phyloP scores from a whole-genome alignment of 2,329 filamentous ascomycete genomes.

The Claviceps fusiformis region DNA sequence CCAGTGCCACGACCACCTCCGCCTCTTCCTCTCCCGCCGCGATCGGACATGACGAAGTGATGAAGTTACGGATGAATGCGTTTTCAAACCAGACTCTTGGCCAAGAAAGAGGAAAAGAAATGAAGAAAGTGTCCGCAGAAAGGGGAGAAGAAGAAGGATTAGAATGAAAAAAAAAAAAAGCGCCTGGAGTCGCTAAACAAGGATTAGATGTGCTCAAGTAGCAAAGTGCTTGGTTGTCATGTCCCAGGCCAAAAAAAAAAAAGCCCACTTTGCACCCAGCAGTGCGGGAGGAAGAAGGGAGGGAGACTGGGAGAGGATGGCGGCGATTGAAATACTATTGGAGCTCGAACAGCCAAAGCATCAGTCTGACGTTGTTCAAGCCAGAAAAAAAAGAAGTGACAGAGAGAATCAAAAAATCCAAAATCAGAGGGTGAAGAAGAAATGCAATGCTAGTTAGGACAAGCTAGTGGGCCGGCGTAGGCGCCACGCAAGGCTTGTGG shows the following conservation, averaged over 20 bases:
- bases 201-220: not conserved
- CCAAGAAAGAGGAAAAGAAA: too few species aligned
- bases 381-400: too few species aligned
- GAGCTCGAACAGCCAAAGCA: not conserved
- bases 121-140: not conserved
- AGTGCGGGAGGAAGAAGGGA: not conserved
- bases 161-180: not conserved
- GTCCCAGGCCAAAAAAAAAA: too few species aligned
- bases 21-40: constrained; percentile 13
- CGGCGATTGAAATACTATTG: not conserved
- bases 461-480: not conserved
- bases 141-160: too few species aligned
- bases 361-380: not conserved
- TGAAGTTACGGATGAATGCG: not conserved
- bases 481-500: not conserved
- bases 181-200: not conserved
- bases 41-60: constrained; percentile 14
- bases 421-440: not conserved
- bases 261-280: too few species aligned
- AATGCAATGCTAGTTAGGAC: not conserved
- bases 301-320: not conserved
- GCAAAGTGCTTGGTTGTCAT: too few species aligned
- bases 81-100: too few species aligned
- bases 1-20: constrained; percentile 7
- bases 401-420: not conserved